Conservation (phyloP, 2,329 filamentous ascomycete genomes). For the Penicillium psychrosexuale region DNA sequence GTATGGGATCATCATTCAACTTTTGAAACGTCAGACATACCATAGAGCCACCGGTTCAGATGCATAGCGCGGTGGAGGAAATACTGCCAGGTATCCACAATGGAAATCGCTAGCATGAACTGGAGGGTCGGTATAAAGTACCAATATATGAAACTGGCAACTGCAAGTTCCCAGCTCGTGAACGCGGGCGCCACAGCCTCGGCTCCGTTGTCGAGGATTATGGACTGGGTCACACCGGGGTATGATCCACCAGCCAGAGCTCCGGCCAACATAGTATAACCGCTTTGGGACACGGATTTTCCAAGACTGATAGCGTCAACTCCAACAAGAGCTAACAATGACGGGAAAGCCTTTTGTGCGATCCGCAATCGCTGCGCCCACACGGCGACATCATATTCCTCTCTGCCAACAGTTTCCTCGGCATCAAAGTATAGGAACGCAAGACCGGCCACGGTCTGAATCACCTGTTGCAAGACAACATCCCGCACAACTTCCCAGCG, state of each 20-base stretch:
- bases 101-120: constrained; percentile 67
- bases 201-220: constrained; percentile 52
- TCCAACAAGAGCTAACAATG: constrained; percentile 67
- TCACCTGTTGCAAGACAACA: constrained; percentile 85
- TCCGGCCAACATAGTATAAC: constrained; percentile 71
- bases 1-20: neutral
- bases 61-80: constrained; percentile 97
- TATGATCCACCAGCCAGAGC: constrained; percentile 78
- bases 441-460: constrained; percentile 73
- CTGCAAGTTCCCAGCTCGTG: constrained; percentile 73
- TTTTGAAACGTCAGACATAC: constrained; percentile 52
- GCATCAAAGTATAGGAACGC: constrained; percentile 70
- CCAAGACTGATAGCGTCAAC: constrained; percentile 73
- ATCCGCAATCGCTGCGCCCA: constrained; percentile 83
- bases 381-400: constrained; percentile 81
- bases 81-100: constrained; percentile 98
- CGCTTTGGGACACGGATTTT: constrained; percentile 64
- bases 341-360: constrained; percentile 73
- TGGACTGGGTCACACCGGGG: constrained; percentile 62
- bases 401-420: constrained; percentile 69
- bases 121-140: constrained; percentile 72
- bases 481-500: constrained; percentile 84
- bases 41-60: constrained; percentile 94
- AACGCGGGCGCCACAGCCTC: constrained; percentile 63
- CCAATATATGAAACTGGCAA: constrained; percentile 78